Conservation (phyloP, 257 asterid genomes). For the Rauvolfia tetraphylla region DNA sequence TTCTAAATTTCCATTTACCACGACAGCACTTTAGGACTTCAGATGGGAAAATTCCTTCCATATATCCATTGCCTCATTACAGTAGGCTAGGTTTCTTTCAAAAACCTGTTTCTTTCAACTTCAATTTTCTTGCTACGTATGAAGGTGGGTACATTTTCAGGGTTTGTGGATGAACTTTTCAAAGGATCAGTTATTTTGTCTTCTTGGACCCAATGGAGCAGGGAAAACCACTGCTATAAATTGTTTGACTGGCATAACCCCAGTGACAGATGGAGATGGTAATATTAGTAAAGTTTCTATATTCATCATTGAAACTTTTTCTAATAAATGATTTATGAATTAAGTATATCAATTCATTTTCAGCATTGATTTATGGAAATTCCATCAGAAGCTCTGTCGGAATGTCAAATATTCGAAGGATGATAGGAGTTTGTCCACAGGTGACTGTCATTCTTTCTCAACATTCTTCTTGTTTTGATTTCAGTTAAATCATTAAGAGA, state of each 20-base stretch:
- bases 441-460: constrained; percentile 35
- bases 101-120: background rate
- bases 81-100: background rate
- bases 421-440: constrained; percentile 99
- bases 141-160: constrained; percentile 37
- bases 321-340: background rate
- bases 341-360: constrained; percentile 3
- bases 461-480: constrained; percentile 5
- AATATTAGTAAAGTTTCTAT: constrained; percentile 21
- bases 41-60: background rate
- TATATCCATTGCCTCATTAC: background rate
- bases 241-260: constrained; percentile 92
- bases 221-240: constrained; percentile 90
- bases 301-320: background rate
- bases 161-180: constrained; percentile 90
- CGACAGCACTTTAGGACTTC: background rate
- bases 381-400: constrained; percentile 79
- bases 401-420: constrained; percentile 72
- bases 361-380: constrained; percentile 84
- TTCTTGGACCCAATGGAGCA: constrained; percentile 98
- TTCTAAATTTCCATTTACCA: background rate
- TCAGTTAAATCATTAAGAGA: background rate
- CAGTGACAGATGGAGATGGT: constrained; percentile 95
- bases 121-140: background rate
- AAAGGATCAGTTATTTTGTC: constrained; percentile 92